Evolutionary conservation across 2,329 filamentous ascomycete species (phyloP).

Genomic region (Pezicula rhizophila): DNA sequence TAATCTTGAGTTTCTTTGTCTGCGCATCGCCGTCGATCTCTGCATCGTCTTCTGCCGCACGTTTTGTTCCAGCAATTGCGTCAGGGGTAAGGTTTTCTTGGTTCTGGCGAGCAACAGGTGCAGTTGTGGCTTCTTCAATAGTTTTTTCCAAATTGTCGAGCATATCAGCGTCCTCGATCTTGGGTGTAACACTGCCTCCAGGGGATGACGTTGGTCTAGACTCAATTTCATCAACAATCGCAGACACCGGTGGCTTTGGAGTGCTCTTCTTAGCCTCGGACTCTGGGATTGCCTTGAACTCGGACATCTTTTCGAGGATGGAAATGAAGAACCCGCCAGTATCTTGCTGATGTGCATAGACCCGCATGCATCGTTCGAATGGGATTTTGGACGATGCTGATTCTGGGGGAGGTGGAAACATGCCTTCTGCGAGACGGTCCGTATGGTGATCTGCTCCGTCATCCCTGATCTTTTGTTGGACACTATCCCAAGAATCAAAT

Average conservation of each 20-base stretch:
- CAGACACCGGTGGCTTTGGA: constrained; percentile 29
- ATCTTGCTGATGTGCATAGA: constrained; percentile 93
- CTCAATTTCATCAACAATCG: constrained; percentile 36
- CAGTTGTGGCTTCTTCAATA: constrained; percentile 21
- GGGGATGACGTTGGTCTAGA: constrained; percentile 25
- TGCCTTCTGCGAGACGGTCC: constrained; percentile 66
- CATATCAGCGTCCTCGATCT: constrained; percentile 25
- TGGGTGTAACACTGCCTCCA: constrained; percentile 22
- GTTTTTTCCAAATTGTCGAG: constrained; percentile 17
- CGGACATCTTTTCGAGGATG: constrained; percentile 83
- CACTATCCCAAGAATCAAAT: constrained; percentile 77
- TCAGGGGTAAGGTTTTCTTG: constrained; percentile 18
- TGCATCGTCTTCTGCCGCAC: constrained; percentile 29
- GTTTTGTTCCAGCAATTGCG: constrained; percentile 27
- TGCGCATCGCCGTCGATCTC: constrained; percentile 14
- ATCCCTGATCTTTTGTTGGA: constrained; percentile 61
- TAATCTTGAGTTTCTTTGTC: constrained; percentile 44
- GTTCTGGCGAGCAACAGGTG: constrained; percentile 26
- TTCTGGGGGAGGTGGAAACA: constrained; percentile 67
- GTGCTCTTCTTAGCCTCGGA: constrained; percentile 46
- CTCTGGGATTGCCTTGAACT: constrained; percentile 74
- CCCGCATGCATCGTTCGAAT: constrained; percentile 83
- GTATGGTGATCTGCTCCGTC: constrained; percentile 55
- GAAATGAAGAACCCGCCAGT: constrained; percentile 98
- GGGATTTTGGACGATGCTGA: constrained; percentile 57